Percentiles rank a stretch among this genome's conserved stretches.
These are phyloP conservation scores for Solanum etuberosum DNA, from an alignment of 257 asterid species.

Conservation along the genomic window DNA sequence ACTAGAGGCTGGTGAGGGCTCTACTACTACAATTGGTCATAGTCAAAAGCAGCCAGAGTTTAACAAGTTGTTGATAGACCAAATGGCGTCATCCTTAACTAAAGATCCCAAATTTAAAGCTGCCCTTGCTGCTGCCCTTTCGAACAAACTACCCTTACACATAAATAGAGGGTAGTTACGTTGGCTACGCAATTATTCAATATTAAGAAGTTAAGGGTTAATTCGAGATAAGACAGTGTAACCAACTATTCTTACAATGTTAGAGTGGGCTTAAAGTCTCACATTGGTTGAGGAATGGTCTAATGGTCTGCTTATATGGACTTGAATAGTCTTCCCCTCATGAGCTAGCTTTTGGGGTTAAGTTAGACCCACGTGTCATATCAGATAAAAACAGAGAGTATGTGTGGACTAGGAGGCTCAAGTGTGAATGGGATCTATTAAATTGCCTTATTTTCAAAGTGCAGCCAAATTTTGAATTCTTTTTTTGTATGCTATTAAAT, in stretches of 20 bases:
- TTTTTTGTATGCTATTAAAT: background rate
- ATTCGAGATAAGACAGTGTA: background rate
- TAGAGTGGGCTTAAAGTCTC: background rate
- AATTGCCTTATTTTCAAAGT: background rate
- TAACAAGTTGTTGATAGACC: conserved; percentile 2
- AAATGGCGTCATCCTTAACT: conserved; percentile 5
- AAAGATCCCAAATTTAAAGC: conserved; percentile 8
- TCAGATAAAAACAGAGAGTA: background rate
- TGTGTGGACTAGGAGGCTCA: background rate
- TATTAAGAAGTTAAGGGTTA: background rate
- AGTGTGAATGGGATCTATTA: background rate
- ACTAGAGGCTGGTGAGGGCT: background rate
- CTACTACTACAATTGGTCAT: background rate
- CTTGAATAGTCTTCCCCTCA: background rate
- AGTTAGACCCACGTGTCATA: no score
- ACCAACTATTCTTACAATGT: background rate
- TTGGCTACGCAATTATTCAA: background rate
- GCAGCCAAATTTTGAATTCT: background rate
- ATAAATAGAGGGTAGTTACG: background rate
- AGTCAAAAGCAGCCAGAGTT: background rate
- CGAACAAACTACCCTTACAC: background rate
- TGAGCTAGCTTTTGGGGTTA: background rate
- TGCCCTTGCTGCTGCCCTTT: conserved; percentile 1
- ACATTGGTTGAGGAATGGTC: background rate
- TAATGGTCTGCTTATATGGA: background rate